These are phyloP conservation scores for Guadua angustifolia DNA, from an alignment of 176 grass and related monocot genomes.

Conservation along the genomic window DNA sequence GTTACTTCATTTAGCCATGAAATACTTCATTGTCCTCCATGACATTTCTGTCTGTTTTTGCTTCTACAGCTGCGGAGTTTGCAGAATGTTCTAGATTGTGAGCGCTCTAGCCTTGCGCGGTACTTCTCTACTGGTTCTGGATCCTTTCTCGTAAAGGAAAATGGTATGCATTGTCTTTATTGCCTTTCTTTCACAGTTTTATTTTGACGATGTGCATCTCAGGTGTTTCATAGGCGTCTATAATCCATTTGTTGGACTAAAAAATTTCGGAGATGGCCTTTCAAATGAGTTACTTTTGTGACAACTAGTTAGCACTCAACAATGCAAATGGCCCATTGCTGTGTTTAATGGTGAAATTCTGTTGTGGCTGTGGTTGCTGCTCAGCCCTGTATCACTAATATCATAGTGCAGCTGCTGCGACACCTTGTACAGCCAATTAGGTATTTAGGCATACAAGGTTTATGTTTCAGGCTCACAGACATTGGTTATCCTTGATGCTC, in stretches of 20 bases:
- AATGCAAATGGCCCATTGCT: not conserved
- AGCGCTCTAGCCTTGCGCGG: conserved; percentile 51
- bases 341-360: not conserved
- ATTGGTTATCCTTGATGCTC: not conserved
- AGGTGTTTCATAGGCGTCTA: not conserved
- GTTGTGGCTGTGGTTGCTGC: not conserved
- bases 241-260: not conserved
- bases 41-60: conserved; percentile 9
- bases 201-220: not conserved
- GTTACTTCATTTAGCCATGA: not conserved
- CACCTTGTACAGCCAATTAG: not conserved
- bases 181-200: not conserved
- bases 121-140: conserved; percentile 62
- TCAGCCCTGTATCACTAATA: not conserved
- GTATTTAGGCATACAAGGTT: not conserved
- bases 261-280: not conserved
- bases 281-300: not conserved
- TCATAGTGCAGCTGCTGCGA: not conserved
- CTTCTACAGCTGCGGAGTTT: conserved; percentile 71
- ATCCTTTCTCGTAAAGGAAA: conserved; percentile 42
- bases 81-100: conserved; percentile 50
- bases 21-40: not conserved
- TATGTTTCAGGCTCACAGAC: not conserved
- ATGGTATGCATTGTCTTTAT: conserved; percentile 37
- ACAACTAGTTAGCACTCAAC: not conserved